Base-by-base conservation (phyloP, 2,329 filamentous ascomycete genomes). In the Ophiocordyceps robertsii region DNA sequence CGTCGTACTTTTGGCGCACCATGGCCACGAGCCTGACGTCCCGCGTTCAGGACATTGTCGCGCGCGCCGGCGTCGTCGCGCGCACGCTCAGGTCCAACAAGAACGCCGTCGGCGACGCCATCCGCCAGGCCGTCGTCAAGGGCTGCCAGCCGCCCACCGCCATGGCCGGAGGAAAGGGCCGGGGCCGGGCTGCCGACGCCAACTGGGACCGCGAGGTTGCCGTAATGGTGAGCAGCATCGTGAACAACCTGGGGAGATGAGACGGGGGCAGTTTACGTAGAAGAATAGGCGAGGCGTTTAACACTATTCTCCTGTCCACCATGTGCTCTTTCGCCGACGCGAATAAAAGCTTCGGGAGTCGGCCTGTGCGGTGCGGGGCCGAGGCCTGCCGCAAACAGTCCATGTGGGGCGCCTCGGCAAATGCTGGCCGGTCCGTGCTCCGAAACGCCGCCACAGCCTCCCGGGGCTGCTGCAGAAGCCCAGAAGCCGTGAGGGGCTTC, bases 1-100 rank as follows among this genome's bases (percentile, higher is more conserved):
- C 87, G 1, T 90, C 84, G 1, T 94, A 90, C 59, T 98, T 95
- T 65, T 98, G 92, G 88, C 75, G 92, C 42, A 84, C 83, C 9
- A 74, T 96, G 54, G 92, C 92, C 0, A 78, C 83, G 1, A 81
- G 78, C 43, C 69, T 96, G 45, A 77, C 82, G 4, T 68, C 79
- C 0, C 75, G 85, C 19, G 87, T 95, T 0, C 82, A 88, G 59
- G 90, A 96, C 50, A 85, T 96, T 37, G 62, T 94, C 44, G 78
- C 74, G 46, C 76, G 85, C 44, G 89, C 90, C 2, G 90, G 92
- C 0, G 83, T 89, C 1, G 83, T 84, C 27, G 87, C 86, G 5
- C 74, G 92, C 44, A 89, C 86, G 4, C 66, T 98, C 48, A 76
- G 77, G 52, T 77, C 78, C 31, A 93, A 93, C 56, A 78, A 77